phyloP scores from a whole-genome alignment of 2,329 filamentous ascomycete genomes.

The Colletotrichum destructivum region DNA sequence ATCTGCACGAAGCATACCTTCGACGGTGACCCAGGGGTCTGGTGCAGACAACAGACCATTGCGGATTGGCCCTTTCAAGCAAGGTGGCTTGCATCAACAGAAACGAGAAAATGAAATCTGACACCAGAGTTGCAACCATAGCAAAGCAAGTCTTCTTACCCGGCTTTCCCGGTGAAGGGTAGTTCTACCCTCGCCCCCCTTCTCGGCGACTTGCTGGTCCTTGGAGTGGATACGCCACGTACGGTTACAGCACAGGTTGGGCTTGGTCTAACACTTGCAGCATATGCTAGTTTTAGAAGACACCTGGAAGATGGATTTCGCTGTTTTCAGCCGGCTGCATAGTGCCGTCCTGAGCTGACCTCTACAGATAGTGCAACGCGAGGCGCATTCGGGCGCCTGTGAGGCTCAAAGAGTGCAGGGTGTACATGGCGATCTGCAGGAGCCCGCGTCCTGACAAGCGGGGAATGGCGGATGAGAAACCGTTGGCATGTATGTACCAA shows the following conservation, averaged over 20 bases:
- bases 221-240: constrained; percentile 35
- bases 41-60: constrained; percentile 5
- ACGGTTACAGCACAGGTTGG: not conserved
- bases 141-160: constrained; percentile 14
- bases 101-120: constrained; percentile 24
- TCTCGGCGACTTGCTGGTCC: constrained; percentile 25
- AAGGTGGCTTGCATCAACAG: constrained; percentile 36
- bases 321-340: constrained; percentile 27
- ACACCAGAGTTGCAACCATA: constrained; percentile 21
- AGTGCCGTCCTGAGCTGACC: constrained; percentile 18
- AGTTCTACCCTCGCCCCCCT: not conserved
- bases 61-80: constrained; percentile 18
- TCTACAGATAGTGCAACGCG: constrained; percentile 26
- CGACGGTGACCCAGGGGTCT: constrained; percentile 10
- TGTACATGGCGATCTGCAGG: constrained; percentile 31
- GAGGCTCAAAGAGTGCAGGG: constrained; percentile 39
- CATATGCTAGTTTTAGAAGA: not conserved
- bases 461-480: constrained; percentile 32
- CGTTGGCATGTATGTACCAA: constrained; percentile 4
- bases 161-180: constrained; percentile 27
- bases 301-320: constrained; percentile 1
- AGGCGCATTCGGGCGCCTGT: constrained; percentile 29
- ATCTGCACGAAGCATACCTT: constrained; percentile 29
- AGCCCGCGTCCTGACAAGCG: constrained; percentile 36
- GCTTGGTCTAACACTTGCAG: not conserved